These are phyloP conservation scores for Fusarium sp. DNA, from an alignment of 2,329 filamentous ascomycete genomes.

Conservation along the genomic window DNA sequence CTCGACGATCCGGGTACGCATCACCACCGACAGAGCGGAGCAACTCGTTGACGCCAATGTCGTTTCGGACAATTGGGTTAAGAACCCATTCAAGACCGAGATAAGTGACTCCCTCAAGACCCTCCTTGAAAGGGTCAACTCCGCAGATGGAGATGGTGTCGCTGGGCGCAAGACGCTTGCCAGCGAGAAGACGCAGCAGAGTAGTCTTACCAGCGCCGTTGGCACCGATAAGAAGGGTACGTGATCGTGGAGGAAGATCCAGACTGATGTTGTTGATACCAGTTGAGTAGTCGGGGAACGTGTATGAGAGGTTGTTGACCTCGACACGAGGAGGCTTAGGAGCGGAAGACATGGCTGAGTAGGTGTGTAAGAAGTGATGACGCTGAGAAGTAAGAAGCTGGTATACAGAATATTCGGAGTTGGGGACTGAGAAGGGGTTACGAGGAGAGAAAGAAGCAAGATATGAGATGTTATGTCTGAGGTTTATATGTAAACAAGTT, in stretches of 20 bases:
- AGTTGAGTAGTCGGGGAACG: slow-evolving; percentile 86
- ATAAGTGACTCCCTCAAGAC: slow-evolving; percentile 94
- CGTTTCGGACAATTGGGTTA: slow-evolving; percentile 94
- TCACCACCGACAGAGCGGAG: slow-evolving; percentile 89
- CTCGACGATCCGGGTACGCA: slow-evolving; percentile 82
- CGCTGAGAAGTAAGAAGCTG: slow-evolving; percentile 8
- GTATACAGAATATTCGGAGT: too few relatives aligned
- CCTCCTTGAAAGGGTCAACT: slow-evolving; percentile 91
- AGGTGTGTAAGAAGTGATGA: slow-evolving; percentile 5
- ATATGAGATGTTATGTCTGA: neutral
- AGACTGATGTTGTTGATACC: slow-evolving; percentile 82
- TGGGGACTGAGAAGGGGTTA: too few relatives aligned
- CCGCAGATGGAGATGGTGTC: slow-evolving; percentile 82
- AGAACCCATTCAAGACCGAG: slow-evolving; percentile 98
- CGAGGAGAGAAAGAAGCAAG: neutral
- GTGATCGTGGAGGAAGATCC: slow-evolving; percentile 82
- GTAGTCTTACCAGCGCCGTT: slow-evolving; percentile 99
- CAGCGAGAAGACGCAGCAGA: slow-evolving; percentile 90
- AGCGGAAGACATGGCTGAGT: slow-evolving; percentile 47
- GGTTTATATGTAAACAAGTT: neutral
- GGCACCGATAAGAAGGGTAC: slow-evolving; percentile 92
- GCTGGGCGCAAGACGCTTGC: slow-evolving; percentile 89
- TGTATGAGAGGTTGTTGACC: slow-evolving; percentile 84
- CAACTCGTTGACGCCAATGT: slow-evolving; percentile 91
- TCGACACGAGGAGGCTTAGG: slow-evolving; percentile 71